Evolutionary conservation across 768 basidiomycete genomes (phyloP).

Genomic region (Suillus fuscotomentosus): DNA sequence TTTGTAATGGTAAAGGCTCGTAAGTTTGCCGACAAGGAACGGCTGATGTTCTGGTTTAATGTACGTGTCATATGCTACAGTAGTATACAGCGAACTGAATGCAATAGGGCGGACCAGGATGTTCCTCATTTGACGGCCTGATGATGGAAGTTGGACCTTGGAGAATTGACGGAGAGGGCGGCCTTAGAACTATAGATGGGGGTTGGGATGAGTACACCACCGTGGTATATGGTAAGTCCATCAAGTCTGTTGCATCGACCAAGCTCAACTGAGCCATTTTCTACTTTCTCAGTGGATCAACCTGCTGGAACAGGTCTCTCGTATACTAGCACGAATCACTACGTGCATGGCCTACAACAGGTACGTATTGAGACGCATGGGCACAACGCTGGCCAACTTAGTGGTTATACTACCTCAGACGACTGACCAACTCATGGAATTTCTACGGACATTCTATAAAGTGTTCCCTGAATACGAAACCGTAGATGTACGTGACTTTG

Average conservation of each 20-base stretch:
- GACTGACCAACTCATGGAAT: constrained; percentile 74
- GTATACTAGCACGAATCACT: constrained; percentile 82
- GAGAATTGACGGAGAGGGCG: constrained; percentile 69
- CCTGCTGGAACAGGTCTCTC: constrained; percentile 96
- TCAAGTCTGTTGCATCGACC: neutral
- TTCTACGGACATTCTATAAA: constrained; percentile 83
- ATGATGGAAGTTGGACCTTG: constrained; percentile 99
- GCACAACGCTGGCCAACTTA: neutral
- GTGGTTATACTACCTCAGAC: constrained; percentile 44
- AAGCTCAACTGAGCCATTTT: neutral
- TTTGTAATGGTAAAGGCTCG: constrained; percentile 91
- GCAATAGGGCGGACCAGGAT: constrained; percentile 88
- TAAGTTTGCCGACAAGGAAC: constrained; percentile 83
- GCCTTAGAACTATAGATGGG: constrained; percentile 72
- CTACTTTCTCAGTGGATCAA: constrained; percentile 76
- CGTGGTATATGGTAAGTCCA: constrained; percentile 79
- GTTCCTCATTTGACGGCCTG: constrained; percentile 94
- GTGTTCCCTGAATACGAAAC: constrained; percentile 86
- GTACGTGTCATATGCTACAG: constrained; percentile 40
- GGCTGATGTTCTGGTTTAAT: constrained; percentile 97
- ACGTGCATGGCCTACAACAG: constrained; percentile 74
- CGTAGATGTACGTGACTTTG: constrained; percentile 67
- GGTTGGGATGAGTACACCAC: constrained; percentile 98
- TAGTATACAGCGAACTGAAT: neutral
- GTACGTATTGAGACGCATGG: constrained; percentile 32